A percentile compares a stretch with the other conserved stretches of the same genome.
Conservation (phyloP, 2,329 filamentous ascomycete genomes). For the Cordyceps tenuipes region DNA sequence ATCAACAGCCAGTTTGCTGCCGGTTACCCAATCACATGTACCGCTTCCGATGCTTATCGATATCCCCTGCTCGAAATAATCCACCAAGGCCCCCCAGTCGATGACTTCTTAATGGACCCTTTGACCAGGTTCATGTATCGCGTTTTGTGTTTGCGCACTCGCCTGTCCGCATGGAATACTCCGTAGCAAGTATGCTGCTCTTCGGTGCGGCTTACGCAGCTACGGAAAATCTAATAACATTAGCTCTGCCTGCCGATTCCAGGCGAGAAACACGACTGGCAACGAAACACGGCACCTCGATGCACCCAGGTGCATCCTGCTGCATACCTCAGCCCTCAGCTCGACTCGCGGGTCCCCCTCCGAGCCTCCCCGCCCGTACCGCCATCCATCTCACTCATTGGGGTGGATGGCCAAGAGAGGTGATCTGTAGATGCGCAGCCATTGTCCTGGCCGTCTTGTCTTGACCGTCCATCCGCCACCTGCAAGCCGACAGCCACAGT, state of each 20-base stretch:
- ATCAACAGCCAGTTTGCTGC: neutral
- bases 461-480: neutral
- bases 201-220: neutral
- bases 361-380: neutral
- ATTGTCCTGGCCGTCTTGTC: neutral
- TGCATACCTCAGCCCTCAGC: neutral
- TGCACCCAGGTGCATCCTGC: neutral
- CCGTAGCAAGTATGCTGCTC: too few relatives aligned
- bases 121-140: neutral
- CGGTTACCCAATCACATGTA: neutral
- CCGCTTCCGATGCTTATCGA: slow-evolving; percentile 3
- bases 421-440: neutral
- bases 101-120: neutral
- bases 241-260: neutral
- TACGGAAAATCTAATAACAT: neutral
- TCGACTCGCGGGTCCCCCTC: neutral
- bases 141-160: neutral
- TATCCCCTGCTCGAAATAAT: neutral
- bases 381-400: neutral
- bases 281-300: neutral
- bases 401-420: neutral
- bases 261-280: neutral
- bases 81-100: neutral
- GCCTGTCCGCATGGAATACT: neutral
- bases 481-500: neutral